Conservation (phyloP, 2,329 filamentous ascomycete species). For the Paracamarosporium sp. region DNA sequence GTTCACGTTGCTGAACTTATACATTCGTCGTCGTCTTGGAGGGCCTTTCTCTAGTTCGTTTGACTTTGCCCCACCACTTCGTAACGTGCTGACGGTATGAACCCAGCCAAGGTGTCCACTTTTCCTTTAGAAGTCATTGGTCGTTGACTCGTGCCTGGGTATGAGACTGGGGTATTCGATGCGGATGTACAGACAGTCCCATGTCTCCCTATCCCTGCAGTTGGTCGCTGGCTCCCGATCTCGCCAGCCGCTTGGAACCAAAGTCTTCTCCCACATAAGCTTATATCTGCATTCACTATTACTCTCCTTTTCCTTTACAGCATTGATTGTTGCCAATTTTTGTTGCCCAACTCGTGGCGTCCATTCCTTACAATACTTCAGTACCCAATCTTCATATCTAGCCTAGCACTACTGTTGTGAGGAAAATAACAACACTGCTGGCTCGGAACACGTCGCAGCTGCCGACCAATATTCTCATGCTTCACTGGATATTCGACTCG, state of each 20-base stretch:
- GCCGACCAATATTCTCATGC: no score
- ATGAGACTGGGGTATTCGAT: not conserved
- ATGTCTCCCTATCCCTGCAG: not conserved
- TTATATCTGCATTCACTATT: not conserved
- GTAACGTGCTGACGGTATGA: not conserved
- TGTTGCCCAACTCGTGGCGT: not conserved
- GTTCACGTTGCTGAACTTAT: not conserved
- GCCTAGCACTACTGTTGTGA: not conserved
- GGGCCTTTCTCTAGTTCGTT: not conserved
- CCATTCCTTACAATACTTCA: not conserved
- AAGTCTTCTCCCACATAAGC: not conserved
- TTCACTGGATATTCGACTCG: no score
- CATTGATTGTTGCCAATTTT: not conserved
- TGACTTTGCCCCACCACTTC: not conserved
- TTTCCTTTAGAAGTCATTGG: not conserved
- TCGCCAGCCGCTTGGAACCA: conserved; percentile 1
- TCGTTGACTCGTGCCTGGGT: not conserved
- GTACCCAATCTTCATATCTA: not conserved
- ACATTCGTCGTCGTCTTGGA: not conserved
- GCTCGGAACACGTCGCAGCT: not conserved
- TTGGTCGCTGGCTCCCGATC: not conserved
- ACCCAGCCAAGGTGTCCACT: not conserved
- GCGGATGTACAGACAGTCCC: not conserved
- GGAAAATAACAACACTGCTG: not conserved
- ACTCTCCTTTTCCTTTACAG: not conserved